Percentiles rank a stretch among this genome's conserved stretches.
Conservation (phyloP, 2,329 filamentous ascomycete species). For the Ophiostoma fasciatum region DNA sequence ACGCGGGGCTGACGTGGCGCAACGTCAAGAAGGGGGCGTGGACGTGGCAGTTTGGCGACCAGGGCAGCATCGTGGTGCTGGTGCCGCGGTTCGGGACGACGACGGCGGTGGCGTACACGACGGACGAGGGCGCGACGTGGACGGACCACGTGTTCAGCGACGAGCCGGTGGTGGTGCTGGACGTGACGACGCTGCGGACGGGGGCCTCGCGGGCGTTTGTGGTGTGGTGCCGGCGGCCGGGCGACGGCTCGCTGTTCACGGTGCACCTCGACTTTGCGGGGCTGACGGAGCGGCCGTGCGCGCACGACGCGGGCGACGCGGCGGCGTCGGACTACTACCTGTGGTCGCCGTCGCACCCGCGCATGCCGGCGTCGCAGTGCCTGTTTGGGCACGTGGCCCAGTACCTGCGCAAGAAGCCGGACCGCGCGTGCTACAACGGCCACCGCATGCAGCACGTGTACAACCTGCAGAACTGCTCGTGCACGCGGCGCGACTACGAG, state of each 20-base stretch:
- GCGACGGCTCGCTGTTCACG: slow-evolving; percentile 44
- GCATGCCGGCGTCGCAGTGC: slow-evolving; percentile 56
- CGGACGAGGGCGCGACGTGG: slow-evolving; percentile 72
- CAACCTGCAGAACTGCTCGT: slow-evolving; percentile 64
- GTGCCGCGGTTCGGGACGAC: slow-evolving; percentile 56
- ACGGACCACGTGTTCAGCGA: slow-evolving; percentile 54
- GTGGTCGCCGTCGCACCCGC: slow-evolving; percentile 77
- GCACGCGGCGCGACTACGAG: slow-evolving; percentile 77
- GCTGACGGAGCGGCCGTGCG: slow-evolving; percentile 58
- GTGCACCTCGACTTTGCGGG: slow-evolving; percentile 83
- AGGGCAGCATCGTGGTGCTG: slow-evolving; percentile 83
- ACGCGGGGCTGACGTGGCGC: slow-evolving; percentile 83
- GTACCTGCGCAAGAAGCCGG: slow-evolving; percentile 82
- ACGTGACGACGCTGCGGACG: slow-evolving; percentile 77
- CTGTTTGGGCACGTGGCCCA: slow-evolving; percentile 82
- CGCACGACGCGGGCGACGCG: slow-evolving; percentile 43
- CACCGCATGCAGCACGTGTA: slow-evolving; percentile 56
- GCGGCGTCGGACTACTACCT: slow-evolving; percentile 59
- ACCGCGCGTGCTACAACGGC: slow-evolving; percentile 68
- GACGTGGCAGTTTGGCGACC: slow-evolving; percentile 91
- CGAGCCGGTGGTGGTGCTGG: slow-evolving; percentile 54
- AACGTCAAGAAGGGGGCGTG: slow-evolving; percentile 76
- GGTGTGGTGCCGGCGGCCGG: slow-evolving; percentile 56
- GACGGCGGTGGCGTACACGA: slow-evolving; percentile 34
- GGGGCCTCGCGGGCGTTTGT: slow-evolving; percentile 86